These are phyloP conservation scores for Cordyceps javanica DNA, from an alignment of 2,329 filamentous ascomycete genomes.

Conservation along the genomic window DNA sequence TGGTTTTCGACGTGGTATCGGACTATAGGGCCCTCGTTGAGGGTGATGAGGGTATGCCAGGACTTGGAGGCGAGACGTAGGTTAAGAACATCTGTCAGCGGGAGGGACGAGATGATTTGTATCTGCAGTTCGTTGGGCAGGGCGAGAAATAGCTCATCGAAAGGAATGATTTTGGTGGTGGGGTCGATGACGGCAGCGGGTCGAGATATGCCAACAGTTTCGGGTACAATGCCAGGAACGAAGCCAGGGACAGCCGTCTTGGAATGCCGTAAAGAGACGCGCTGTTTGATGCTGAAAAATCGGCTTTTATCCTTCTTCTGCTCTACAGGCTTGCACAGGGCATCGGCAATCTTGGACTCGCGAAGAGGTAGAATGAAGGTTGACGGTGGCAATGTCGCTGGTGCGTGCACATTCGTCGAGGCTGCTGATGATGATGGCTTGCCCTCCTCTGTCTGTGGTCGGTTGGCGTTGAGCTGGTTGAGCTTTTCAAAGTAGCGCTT, in stretches of 20 bases:
- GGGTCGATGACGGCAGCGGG: not conserved
- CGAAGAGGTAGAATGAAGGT: constrained; percentile 46
- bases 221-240: constrained; percentile 14
- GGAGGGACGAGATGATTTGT: constrained; percentile 54
- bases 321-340: constrained; percentile 25
- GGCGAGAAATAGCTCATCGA: constrained; percentile 51
- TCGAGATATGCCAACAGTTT: not conserved
- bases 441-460: constrained; percentile 29
- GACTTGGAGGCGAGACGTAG: constrained; percentile 52
- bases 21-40: constrained; percentile 56
- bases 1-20: constrained; percentile 55
- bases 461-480: constrained; percentile 45
- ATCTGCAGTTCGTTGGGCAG: constrained; percentile 58
- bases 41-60: constrained; percentile 53
- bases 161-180: constrained; percentile 31
- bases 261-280: constrained; percentile 30
- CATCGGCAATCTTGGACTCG: constrained; percentile 29
- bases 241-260: constrained; percentile 22
- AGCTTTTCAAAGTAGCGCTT: constrained; percentile 59
- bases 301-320: constrained; percentile 36
- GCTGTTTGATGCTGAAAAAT: constrained; percentile 36
- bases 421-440: constrained; percentile 17
- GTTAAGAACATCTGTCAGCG: constrained; percentile 54
- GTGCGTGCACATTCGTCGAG: constrained; percentile 17
- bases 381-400: constrained; percentile 26